Evolutionary conservation across 2,329 filamentous ascomycete genomes (phyloP).

Genomic region (Aureobasidium sp.): DNA sequence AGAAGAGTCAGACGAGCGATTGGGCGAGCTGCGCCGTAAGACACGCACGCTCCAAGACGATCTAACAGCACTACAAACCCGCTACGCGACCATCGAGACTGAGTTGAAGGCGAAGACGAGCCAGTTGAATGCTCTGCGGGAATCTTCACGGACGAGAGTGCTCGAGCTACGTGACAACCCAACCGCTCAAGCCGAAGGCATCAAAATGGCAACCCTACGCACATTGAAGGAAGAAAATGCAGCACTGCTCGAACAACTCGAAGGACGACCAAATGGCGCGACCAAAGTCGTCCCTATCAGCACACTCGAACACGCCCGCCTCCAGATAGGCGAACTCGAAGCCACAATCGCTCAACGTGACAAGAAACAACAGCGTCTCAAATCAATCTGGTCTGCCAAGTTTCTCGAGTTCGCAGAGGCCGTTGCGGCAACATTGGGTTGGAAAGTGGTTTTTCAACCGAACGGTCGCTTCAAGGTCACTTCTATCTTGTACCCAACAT

Average conservation of each 20-base stretch:
- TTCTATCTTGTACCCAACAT: slow-evolving; percentile 65
- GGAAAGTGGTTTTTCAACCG: slow-evolving; percentile 93
- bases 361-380: slow-evolving; percentile 77
- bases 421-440: slow-evolving; percentile 84
- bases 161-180: slow-evolving; percentile 88
- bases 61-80: slow-evolving; percentile 60
- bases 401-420: slow-evolving; percentile 92
- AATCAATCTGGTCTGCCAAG: slow-evolving; percentile 88
- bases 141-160: slow-evolving; percentile 69
- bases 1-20: slow-evolving; percentile 56
- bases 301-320: slow-evolving; percentile 65
- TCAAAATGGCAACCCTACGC: slow-evolving; percentile 73
- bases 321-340: slow-evolving; percentile 59
- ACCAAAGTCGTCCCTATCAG: slow-evolving; percentile 66
- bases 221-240: slow-evolving; percentile 77
- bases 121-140: slow-evolving; percentile 61
- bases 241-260: slow-evolving; percentile 68
- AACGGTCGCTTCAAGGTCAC: slow-evolving; percentile 94
- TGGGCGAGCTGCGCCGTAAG: slow-evolving; percentile 80
- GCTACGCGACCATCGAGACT: slow-evolving; percentile 62
- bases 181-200: slow-evolving; percentile 73
- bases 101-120: slow-evolving; percentile 66
- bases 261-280: slow-evolving; percentile 32
- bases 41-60: slow-evolving; percentile 79
- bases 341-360: slow-evolving; percentile 54